These are phyloP conservation scores for Yamadazyma ubonensis DNA, from an alignment of 805 yeast genomes.

Conservation along the genomic window DNA sequence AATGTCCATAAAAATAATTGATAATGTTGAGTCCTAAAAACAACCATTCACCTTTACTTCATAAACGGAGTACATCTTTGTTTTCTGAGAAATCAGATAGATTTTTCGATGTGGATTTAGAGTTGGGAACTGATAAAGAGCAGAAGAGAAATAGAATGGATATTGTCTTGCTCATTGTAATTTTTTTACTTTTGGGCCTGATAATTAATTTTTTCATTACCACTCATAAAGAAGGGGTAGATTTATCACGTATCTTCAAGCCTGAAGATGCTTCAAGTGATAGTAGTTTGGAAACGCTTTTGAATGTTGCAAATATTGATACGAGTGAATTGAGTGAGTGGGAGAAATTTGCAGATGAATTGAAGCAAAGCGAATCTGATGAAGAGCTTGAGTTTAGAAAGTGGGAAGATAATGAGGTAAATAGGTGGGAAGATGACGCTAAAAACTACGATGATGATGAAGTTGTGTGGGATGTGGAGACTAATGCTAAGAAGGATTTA, in stretches of 20 bases:
- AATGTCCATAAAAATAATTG: too few species aligned
- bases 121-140: neutral
- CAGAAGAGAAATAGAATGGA: neutral
- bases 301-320: constrained; percentile 13
- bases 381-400: too few species aligned
- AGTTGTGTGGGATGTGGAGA: neutral
- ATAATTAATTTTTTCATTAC: constrained; percentile 11
- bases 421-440: too few species aligned
- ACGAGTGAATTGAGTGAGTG: constrained; percentile 12
- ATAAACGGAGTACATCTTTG: constrained; percentile 14
- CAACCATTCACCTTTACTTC: constrained; percentile 8
- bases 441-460: neutral
- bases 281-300: constrained; percentile 4
- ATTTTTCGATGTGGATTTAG: neutral
- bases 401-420: too few species aligned
- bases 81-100: constrained; percentile 2
- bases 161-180: constrained; percentile 7
- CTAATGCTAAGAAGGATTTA: constrained; percentile 22
- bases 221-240: constrained; percentile 1
- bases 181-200: constrained; percentile 12
- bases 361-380: constrained; percentile 1
- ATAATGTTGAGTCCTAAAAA: too few species aligned
- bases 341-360: constrained; percentile 12
- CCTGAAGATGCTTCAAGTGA: neutral
- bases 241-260: neutral